Evolutionary conservation across 176 grass and related monocot species (phyloP).

Genomic region (Eremochloa ophiuroides): DNA sequence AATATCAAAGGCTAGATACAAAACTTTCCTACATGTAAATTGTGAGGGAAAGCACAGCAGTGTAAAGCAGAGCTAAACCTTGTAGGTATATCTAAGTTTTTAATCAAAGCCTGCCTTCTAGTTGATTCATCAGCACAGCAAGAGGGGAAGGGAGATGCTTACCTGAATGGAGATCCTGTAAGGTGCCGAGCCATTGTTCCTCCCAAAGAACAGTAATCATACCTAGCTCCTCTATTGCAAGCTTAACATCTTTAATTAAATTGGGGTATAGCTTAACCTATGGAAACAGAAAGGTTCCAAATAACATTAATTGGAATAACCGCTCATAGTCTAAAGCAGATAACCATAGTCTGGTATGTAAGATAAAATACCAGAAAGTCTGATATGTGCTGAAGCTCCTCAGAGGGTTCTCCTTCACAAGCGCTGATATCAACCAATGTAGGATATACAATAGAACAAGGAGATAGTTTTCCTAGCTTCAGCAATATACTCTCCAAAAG

Average conservation of each 20-base stretch:
- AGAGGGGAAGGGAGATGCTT: constrained; percentile 12
- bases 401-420: constrained; percentile 72
- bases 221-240: constrained; percentile 88
- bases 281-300: constrained; percentile 12
- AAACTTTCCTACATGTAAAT: background rate
- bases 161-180: constrained; percentile 99
- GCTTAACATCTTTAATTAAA: constrained; percentile 92
- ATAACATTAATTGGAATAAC: constrained; percentile 15
- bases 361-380: constrained; percentile 65
- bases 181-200: constrained; percentile 97
- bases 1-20: constrained; percentile 6
- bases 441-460: constrained; percentile 91
- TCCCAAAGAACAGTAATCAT: constrained; percentile 98
- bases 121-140: background rate
- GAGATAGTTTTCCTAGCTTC: constrained; percentile 80
- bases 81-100: constrained; percentile 12
- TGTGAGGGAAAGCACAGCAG: background rate
- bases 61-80: constrained; percentile 8
- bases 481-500: constrained; percentile 76
- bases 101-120: constrained; percentile 7
- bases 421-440: constrained; percentile 91
- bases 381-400: constrained; percentile 81
- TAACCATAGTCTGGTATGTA: background rate
- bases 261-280: constrained; percentile 83
- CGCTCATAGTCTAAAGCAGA: constrained; percentile 21